Percentiles rank a stretch among this genome's conserved stretches.
These are phyloP conservation scores for Diaporthe longicolla DNA, from an alignment of 2,329 filamentous ascomycete species.

Conservation along the genomic window DNA sequence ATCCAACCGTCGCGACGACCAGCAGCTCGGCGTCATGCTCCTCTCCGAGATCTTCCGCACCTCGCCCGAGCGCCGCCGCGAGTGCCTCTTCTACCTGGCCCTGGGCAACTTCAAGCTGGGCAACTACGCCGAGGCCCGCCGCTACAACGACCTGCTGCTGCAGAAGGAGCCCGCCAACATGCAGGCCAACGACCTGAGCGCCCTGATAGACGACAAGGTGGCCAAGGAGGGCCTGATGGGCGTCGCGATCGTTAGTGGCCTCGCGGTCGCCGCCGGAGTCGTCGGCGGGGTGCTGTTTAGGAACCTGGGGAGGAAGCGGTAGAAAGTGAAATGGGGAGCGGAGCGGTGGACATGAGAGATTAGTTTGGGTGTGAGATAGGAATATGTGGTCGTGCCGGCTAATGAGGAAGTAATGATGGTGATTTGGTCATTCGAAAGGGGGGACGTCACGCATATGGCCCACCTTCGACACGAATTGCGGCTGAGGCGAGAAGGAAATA, in stretches of 20 bases:
- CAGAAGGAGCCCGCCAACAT: slow-evolving; percentile 93
- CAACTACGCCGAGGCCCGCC: slow-evolving; percentile 94
- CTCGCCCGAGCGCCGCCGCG: slow-evolving; percentile 90
- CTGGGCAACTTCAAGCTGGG: slow-evolving; percentile 98
- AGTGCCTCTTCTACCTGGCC: slow-evolving; percentile 98
- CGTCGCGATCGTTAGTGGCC: slow-evolving; percentile 92
- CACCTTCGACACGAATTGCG: neutral
- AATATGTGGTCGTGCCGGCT: neutral
- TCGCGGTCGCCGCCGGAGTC: slow-evolving; percentile 93
- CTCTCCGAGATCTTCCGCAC: slow-evolving; percentile 97
- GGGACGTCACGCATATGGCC: neutral
- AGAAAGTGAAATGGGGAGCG: neutral
- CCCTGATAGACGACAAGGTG: slow-evolving; percentile 95
- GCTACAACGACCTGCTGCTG: slow-evolving; percentile 93
- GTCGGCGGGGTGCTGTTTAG: slow-evolving; percentile 89
- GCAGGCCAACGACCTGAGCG: slow-evolving; percentile 88
- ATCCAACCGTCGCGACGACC: slow-evolving; percentile 85
- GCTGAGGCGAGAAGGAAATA: neutral
- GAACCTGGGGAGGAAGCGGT: slow-evolving; percentile 76
- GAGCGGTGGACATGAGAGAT: neutral
- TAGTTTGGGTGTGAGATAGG: neutral
- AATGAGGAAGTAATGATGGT: neutral
- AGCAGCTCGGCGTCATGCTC: slow-evolving; percentile 93
- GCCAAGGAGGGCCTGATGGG: slow-evolving; percentile 94
- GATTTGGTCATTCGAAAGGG: neutral